phyloP scores from a whole-genome alignment of 83 land plant species.

The Picea engelmannii region DNA sequence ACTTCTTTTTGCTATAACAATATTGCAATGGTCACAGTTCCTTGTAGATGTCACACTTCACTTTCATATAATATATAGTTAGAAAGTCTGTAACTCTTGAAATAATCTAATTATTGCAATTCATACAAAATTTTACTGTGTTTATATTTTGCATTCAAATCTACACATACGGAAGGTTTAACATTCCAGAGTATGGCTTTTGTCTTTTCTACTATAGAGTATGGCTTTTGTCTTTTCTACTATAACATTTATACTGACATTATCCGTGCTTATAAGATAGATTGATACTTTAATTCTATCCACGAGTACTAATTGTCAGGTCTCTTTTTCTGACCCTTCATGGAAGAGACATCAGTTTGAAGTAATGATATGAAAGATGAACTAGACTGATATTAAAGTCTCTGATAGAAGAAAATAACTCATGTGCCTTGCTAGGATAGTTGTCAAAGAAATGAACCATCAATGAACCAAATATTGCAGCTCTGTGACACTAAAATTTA shows the following conservation, averaged over 20 bases:
- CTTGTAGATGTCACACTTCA: not conserved
- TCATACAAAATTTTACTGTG: not conserved
- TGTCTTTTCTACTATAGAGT: too few species aligned
- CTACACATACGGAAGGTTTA: too few species aligned
- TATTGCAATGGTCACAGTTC: not conserved
- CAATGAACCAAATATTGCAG: not conserved
- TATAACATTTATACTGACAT: too few species aligned
- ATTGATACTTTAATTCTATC: not conserved
- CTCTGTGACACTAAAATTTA: conserved; percentile 4
- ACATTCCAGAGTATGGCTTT: too few species aligned
- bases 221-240: too few species aligned
- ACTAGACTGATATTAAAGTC: not conserved
- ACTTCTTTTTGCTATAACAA: not conserved
- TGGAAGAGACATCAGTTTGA: not conserved
- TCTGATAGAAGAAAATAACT: not conserved
- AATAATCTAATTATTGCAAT: not conserved
- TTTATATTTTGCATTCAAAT: not conserved
- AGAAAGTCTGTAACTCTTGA: too few species aligned
- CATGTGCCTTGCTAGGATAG: not conserved
- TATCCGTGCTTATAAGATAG: not conserved
- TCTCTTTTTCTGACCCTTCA: not conserved
- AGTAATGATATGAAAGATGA: not conserved
- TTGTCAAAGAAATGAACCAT: not conserved
- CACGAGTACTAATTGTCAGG: not conserved
- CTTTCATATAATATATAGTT: too few species aligned